Evolutionary conservation across 768 basidiomycete species (phyloP), one percentile per base, ranked within the genome.

Genomic region (Dioszegia crocea): DNA sequence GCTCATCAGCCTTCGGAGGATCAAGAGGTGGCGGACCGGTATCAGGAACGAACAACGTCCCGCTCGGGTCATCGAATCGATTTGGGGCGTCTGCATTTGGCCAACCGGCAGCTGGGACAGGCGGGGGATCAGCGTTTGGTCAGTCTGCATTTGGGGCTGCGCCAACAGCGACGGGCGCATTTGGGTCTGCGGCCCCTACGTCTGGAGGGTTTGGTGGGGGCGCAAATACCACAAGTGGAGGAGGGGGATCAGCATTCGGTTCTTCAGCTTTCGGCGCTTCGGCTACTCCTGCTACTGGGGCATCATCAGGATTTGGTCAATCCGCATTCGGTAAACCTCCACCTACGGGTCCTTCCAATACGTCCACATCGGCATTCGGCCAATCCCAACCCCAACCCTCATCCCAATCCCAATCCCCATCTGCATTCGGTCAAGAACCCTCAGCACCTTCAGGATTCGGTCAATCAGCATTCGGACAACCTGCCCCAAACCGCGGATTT

Each of bases 311-410:
- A 3, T 57, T 57, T 31, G 56, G 56, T 26, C 6, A 61, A 16
- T 61, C 67, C 4, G 62, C 67, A 9, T 69, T 66, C 23, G 67
- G n/a, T n/a, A n/a, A n/a, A n/a, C n/a, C n/a, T n/a, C n/a, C n/a
- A n/a, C n/a, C n/a, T n/a, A n/a, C n/a, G n/a, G n/a, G n/a, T n/a
- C n/a, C n/a, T n/a, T n/a, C n/a, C n/a, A n/a, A n/a, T n/a, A n/a
- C n/a, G n/a, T n/a, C n/a, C 63, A 36, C 52, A 19, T 10, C 54
- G 31, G 59, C 14, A 19, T 39, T 46, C n/a, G 39, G 23, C 46
- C 59, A 29, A 40, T 33, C 33, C 51, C 8, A 60, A 60, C 39
- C 63, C 63, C 40, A 3, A 41, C 59, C 43, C 46, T 49, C 46
- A n/a, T n/a, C n/a, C n/a, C n/a, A 5, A 43, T 8, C 33, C 6